Evolutionary conservation across 2,329 filamentous ascomycete genomes (phyloP), one percentile per base, ranked within the genome.

Genomic region (Aspergillus tamarii): DNA sequence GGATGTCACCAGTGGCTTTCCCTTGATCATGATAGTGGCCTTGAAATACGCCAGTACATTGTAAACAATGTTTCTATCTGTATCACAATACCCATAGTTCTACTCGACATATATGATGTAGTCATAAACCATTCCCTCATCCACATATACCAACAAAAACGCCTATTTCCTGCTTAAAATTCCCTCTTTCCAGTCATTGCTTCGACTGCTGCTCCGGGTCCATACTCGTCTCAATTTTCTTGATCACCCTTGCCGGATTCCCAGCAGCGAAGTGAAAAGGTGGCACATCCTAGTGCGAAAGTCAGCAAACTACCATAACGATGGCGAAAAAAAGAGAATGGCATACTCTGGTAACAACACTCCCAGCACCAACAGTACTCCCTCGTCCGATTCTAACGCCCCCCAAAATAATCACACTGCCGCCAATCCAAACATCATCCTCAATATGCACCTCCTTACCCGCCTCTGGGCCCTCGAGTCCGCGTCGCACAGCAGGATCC

Each of bases 351-450:
- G 78, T 81, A 4, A 82, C 80, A 9, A 82, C 77, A 1, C 74
- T 73, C 1, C 75, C 74, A 6, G 80, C 78, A 4, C 76, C 79
- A 56, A 82, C 73, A 0, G 79, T 81, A 60, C 74, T 75, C 3
- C 81, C 81, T 23, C 72, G 69, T 0, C 81, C 81, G 59, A 82
- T 76, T 9, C 73, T 78, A 5, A 82, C 78, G 0, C 80, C 80
- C 0, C 78, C 76, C n/a, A 82, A 65, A 52, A 82, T 77, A 6
- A 78, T 76, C 2, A 77, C 81, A 65, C 81, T 79, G 0, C 82
- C 83, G 0, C 83, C 82, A 64, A 85, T 81, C 82, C 83, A 81
- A 39, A 77, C 81, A 55, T 83, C 81, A 39, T 81, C 73, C 7
- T 83, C 83, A 58, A 86, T 82, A 9, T 76, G 77, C 0, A 86